A percentile compares a stretch with the other conserved stretches of the same genome.
These are phyloP conservation scores for Leishmania mexicana DNA, from an alignment of 208 protist species.

Conservation along the genomic window DNA sequence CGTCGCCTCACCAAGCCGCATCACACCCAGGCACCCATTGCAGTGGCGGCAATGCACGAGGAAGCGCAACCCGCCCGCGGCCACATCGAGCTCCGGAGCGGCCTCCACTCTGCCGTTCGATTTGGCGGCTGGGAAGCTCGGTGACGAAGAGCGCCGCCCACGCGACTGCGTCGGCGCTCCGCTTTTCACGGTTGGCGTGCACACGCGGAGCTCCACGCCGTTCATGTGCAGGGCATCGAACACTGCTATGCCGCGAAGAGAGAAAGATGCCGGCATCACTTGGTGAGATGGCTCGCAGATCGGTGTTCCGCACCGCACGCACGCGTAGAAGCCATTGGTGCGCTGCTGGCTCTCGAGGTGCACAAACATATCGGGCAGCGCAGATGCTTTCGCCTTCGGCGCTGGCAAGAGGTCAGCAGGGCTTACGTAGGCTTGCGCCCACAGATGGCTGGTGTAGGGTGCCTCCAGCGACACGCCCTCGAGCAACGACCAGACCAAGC, in stretches of 20 bases:
- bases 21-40: slow-evolving; percentile 61
- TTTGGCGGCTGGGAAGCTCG: not conserved
- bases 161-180: not conserved
- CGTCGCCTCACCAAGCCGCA: slow-evolving; percentile 22
- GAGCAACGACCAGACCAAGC: slow-evolving; percentile 38
- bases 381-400: not conserved
- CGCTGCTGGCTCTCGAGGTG: slow-evolving; percentile 42
- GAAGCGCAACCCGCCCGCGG: slow-evolving; percentile 22
- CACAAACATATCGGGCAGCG: slow-evolving; percentile 1
- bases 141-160: not conserved
- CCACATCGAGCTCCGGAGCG: not conserved
- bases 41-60: slow-evolving; percentile 66
- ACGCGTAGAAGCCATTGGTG: slow-evolving; percentile 69
- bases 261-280: slow-evolving; percentile 30
- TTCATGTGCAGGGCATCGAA: slow-evolving; percentile 53
- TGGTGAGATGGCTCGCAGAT: slow-evolving; percentile 60
- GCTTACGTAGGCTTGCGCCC: slow-evolving; percentile 50
- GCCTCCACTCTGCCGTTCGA: not conserved
- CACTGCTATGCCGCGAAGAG: slow-evolving; percentile 55
- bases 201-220: slow-evolving; percentile 42
- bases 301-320: slow-evolving; percentile 69
- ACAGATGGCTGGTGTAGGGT: slow-evolving; percentile 69
- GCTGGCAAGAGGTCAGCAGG: slow-evolving; percentile 21
- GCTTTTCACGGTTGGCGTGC: slow-evolving; percentile 14
- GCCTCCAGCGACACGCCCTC: slow-evolving; percentile 60